A percentile compares a stretch with the other conserved stretches of the same genome.
phyloP scores from a whole-genome alignment of 225 moss, liverwort and hornwort genomes.

The Polytrichum commune region DNA sequence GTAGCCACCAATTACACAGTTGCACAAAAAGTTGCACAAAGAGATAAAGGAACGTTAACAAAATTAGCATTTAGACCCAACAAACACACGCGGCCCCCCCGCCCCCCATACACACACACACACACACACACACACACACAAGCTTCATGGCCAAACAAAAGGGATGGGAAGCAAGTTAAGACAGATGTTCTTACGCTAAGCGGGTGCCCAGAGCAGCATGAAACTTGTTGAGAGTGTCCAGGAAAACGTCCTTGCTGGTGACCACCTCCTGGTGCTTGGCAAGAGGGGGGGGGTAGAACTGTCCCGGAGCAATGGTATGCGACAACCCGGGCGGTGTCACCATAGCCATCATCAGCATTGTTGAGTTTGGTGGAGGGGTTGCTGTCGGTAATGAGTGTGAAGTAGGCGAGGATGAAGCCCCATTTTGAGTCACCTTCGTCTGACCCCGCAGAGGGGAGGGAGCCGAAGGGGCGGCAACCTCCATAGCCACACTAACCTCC shows the following conservation, averaged over 20 bases:
- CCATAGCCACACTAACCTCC: slow-evolving; percentile 20
- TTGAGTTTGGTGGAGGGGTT: slow-evolving; percentile 7
- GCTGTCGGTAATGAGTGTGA: slow-evolving; percentile 4
- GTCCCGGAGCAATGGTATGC: slow-evolving; percentile 19
- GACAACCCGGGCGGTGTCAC: slow-evolving; percentile 20
- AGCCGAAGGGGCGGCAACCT: slow-evolving; percentile 21
- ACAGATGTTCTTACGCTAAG: slow-evolving; percentile 35
- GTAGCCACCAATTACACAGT: too few species aligned
- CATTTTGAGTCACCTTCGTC: slow-evolving; percentile 21
- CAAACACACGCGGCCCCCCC: too few species aligned
- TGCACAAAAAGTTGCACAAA: too few species aligned
- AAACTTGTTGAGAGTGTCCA: slow-evolving; percentile 45
- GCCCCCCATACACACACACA: too few species aligned
- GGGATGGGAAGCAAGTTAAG: neutral
- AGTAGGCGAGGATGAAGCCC: slow-evolving; percentile 12
- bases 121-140: too few species aligned
- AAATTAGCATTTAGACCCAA: too few species aligned
- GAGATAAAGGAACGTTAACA: too few species aligned
- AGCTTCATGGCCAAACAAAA: too few species aligned
- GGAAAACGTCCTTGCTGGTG: slow-evolving; percentile 45
- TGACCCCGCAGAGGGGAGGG: slow-evolving; percentile 9
- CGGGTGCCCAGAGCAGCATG: slow-evolving; percentile 48
- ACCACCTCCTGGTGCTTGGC: slow-evolving; percentile 38
- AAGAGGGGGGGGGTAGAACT: slow-evolving; percentile 36
- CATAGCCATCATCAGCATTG: slow-evolving; percentile 16